Evolutionary conservation across 176 grass and related monocot genomes (phyloP).

Genomic region (Avena sativa): DNA sequence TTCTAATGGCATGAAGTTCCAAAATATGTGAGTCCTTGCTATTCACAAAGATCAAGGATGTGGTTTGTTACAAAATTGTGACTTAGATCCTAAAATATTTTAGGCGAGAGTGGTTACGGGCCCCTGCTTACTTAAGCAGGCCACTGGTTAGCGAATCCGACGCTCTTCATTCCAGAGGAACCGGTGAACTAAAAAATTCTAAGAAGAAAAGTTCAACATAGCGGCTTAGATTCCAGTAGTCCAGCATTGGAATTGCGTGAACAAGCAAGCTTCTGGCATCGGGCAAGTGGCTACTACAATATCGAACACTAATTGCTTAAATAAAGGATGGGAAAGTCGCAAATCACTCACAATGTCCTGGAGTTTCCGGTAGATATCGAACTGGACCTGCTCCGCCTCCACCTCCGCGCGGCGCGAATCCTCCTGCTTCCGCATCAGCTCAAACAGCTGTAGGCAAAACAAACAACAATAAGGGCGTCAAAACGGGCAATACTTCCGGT

Average conservation of each 20-base stretch:
- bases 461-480: constrained; percentile 19
- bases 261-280: not conserved
- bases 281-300: not conserved
- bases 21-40: constrained; percentile 11
- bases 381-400: constrained; percentile 60
- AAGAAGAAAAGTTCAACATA: constrained; percentile 6
- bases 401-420: constrained; percentile 62
- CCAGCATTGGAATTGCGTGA: not conserved
- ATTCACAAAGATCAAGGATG: constrained; percentile 5
- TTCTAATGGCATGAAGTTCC: not conserved
- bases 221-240: not conserved
- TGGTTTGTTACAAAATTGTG: not conserved
- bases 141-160: not conserved
- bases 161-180: constrained; percentile 21
- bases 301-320: constrained; percentile 30
- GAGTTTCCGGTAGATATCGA: constrained; percentile 47
- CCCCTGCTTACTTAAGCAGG: not conserved
- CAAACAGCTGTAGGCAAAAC: constrained; percentile 67
- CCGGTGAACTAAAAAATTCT: not conserved
- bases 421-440: constrained; percentile 86
- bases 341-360: constrained; percentile 59
- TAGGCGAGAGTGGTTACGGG: not conserved
- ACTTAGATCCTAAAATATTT: constrained; percentile 29
- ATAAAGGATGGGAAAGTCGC: not conserved
- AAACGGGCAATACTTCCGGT: not conserved